Evolutionary conservation across 306 rosid species (phyloP).

Genomic region (Glycine latifolia): DNA sequence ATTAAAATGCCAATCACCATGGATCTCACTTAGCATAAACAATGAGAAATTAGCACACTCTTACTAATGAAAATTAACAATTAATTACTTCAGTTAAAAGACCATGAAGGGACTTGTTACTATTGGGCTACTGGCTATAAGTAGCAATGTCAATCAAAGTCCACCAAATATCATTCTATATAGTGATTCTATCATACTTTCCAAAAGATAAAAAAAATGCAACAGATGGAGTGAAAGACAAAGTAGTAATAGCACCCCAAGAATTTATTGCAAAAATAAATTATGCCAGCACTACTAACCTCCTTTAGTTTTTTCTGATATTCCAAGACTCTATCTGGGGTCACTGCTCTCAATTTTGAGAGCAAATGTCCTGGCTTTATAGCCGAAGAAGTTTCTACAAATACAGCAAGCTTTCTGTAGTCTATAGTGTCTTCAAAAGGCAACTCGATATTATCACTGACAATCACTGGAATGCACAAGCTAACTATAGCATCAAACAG

Average conservation of each 20-base stretch:
- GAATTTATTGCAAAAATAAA: not conserved
- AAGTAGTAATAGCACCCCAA: conserved; percentile 2
- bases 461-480: conserved; percentile 88
- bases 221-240: conserved; percentile 20
- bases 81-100: not conserved
- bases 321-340: conserved; percentile 67
- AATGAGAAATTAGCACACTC: conserved; percentile 11
- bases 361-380: conserved; percentile 72
- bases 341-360: conserved; percentile 64
- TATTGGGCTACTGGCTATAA: not conserved
- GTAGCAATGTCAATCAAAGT: conserved; percentile 10
- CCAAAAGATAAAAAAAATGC: conserved; percentile 32
- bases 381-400: conserved; percentile 75
- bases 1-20: conserved; percentile 26
- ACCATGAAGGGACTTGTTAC: not conserved
- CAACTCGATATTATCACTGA: conserved; percentile 84
- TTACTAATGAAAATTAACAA: conserved; percentile 3
- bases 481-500: conserved; percentile 95
- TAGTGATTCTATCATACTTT: conserved; percentile 21
- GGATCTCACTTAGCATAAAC: not conserved
- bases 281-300: conserved; percentile 61
- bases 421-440: conserved; percentile 94
- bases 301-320: conserved; percentile 82
- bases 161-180: not conserved
- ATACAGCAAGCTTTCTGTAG: conserved; percentile 82